Percentiles rank a stretch among this genome's conserved stretches.
phyloP scores from a whole-genome alignment of 352 stramenopile species.

The Saprolegnia parasitica region DNA sequence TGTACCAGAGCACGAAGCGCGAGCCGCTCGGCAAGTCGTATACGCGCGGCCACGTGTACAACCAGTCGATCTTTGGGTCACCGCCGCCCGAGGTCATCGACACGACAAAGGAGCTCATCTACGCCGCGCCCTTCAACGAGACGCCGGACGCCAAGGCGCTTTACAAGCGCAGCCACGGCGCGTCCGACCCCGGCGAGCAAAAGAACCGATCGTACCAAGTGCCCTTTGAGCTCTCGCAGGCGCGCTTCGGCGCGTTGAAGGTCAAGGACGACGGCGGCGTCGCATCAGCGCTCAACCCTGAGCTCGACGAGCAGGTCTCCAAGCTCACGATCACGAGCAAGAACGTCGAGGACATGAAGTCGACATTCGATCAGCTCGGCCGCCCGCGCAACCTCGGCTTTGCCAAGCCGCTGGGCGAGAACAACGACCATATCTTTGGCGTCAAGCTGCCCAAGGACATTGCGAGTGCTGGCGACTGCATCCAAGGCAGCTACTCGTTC shows the following conservation, averaged over 20 bases:
- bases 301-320: slow-evolving; percentile 54
- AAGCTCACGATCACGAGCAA: slow-evolving; percentile 46
- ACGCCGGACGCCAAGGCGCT: slow-evolving; percentile 52
- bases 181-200: slow-evolving; percentile 76
- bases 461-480: slow-evolving; percentile 62
- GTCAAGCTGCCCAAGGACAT: slow-evolving; percentile 44
- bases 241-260: slow-evolving; percentile 65
- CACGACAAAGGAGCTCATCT: slow-evolving; percentile 81
- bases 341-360: slow-evolving; percentile 70
- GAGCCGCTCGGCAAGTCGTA: slow-evolving; percentile 73
- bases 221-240: slow-evolving; percentile 58
- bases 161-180: slow-evolving; percentile 77
- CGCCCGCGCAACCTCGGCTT: slow-evolving; percentile 57
- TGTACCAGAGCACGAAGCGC: slow-evolving; percentile 74
- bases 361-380: slow-evolving; percentile 69
- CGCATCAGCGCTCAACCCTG: slow-evolving; percentile 53
- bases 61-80: slow-evolving; percentile 52
- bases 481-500: slow-evolving; percentile 73
- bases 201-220: slow-evolving; percentile 75
- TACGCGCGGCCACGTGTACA: slow-evolving; percentile 62
- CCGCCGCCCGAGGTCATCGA: slow-evolving; percentile 37
- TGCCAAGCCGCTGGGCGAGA: slow-evolving; percentile 5
- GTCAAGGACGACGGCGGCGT: slow-evolving; percentile 50
- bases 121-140: slow-evolving; percentile 57
- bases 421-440: slow-evolving; percentile 60